Base-by-base conservation (phyloP, 768 basidiomycete species). In the Boletus sp. region DNA sequence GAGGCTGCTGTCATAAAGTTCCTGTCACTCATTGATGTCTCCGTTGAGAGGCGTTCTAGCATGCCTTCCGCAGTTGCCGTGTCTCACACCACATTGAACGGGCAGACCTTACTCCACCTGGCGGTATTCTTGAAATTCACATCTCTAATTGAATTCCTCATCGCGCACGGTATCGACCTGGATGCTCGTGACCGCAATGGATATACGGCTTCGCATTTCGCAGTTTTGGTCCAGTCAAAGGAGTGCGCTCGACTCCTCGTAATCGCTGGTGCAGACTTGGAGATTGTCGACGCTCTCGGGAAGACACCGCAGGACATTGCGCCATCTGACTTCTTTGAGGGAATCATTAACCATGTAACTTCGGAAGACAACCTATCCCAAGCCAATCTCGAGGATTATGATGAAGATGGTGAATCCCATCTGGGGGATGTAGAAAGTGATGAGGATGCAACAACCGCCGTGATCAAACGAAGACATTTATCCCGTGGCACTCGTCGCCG, bases 141-240 rank as follows among this genome's bases (percentile, higher is more conserved):
- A 9, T 74, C 82, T 6, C 79, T 98, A 32, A 80, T 85, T 17
- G 65, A 75, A 42, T 91, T 90, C 72, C 77, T 99, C 53, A 73
- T 96, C 53, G 71, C 75, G 5, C 88, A 81, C 50, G 83, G 79
- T 7, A 84, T 87, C 35, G 91, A 94, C 65, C 60, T 94, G 50
- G 93, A 98, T 66, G 79, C 79, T 14, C 84, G 91, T 46, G 97
- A 99, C 70, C 78, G 82, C 45, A 96, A 93, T 69, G 96, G 96
- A 14, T 92, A 81, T 67, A 98, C 95, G 0, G 83, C 97, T 0
- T 73, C 98, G 33, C 90, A 95, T 71, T 88, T 95, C 63, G 90
- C 94, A 17, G 87, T 83, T 0, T 71, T 95, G 33, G 76, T 75
- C 7, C 80, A 79, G 23, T 84, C 88, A 14, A 74, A 75, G 50